These are phyloP conservation scores for Ceratobasidium sp. DNA, from an alignment of 1,284 basidiomycete genomes.

Conservation along the genomic window DNA sequence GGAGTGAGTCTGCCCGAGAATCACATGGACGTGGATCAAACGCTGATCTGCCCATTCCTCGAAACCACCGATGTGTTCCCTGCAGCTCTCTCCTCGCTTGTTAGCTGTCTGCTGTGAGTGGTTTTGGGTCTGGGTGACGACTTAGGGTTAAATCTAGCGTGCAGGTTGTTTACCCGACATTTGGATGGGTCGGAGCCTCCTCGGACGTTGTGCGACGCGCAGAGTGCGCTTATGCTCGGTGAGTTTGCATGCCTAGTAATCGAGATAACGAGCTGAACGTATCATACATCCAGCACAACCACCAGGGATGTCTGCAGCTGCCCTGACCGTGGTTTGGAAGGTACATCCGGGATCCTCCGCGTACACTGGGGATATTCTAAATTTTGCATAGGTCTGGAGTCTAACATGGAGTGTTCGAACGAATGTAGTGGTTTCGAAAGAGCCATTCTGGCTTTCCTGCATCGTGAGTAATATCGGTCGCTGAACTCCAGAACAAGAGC, in stretches of 20 bases:
- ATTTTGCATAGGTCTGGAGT: conserved; percentile 20
- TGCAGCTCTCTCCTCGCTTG: conserved; percentile 14
- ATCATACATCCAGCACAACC: conserved; percentile 2
- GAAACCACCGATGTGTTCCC: background rate
- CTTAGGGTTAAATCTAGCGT: too few species aligned
- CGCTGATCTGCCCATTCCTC: too few species aligned
- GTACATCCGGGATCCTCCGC: background rate
- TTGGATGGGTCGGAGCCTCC: conserved; percentile 19
- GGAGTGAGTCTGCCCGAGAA: background rate
- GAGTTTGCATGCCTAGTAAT: background rate
- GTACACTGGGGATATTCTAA: background rate
- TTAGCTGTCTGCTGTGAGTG: conserved; percentile 2
- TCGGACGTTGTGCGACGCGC: background rate
- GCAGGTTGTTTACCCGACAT: conserved; percentile 10
- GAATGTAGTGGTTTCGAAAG: background rate
- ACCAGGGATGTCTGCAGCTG: background rate
- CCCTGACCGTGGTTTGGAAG: conserved; percentile 21
- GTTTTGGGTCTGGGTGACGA: background rate
- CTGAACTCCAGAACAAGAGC: background rate
- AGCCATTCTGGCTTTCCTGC: conserved; percentile 6
- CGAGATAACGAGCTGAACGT: background rate
- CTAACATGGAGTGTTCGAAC: conserved; percentile 12
- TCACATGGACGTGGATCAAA: background rate
- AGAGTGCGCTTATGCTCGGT: conserved; percentile 20
- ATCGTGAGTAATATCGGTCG: background rate